Evolutionary conservation across 495 filamentous ascomycete species (phyloP).

Genomic region (Penicillium fimorum): DNA sequence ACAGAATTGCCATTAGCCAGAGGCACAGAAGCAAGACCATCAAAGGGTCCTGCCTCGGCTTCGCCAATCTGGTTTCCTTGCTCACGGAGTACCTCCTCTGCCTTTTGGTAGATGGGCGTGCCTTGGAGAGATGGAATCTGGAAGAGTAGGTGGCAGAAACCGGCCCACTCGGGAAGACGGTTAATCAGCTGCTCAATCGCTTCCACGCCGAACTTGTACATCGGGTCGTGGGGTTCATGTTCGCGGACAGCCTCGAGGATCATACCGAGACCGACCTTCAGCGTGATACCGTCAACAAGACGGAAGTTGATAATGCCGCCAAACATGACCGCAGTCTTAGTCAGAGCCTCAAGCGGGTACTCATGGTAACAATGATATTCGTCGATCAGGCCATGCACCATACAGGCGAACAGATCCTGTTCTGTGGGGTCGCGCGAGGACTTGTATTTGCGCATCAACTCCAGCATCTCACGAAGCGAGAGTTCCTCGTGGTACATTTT

Average conservation of each 20-base stretch:
- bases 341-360: constrained; percentile 90
- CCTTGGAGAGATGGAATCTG: constrained; percentile 77
- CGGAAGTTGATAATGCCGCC: constrained; percentile 94
- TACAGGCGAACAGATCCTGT: constrained; percentile 94
- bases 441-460: constrained; percentile 79
- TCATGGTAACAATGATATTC: constrained; percentile 94
- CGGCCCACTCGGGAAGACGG: constrained; percentile 87
- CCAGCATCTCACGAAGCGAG: constrained; percentile 75
- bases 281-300: constrained; percentile 81
- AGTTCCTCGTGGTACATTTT: constrained; percentile 90
- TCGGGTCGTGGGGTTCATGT: constrained; percentile 72
- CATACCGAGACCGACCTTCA: constrained; percentile 92
- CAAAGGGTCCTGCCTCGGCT: constrained; percentile 32
- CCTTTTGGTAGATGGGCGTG: constrained; percentile 78
- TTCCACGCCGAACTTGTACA: constrained; percentile 99
- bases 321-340: constrained; percentile 93
- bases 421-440: constrained; percentile 76
- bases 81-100: constrained; percentile 73
- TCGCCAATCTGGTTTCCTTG: constrained; percentile 46
- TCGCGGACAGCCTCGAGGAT: constrained; percentile 91
- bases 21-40: constrained; percentile 38
- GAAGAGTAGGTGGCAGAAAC: constrained; percentile 78
- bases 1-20: constrained; percentile 67
- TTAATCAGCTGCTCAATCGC: constrained; percentile 83
- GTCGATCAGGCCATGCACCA: constrained; percentile 97